Percentiles rank a stretch among this genome's conserved stretches.
Conservation (phyloP, 2,329 filamentous ascomycete species). For the Trichophyton mentagrophytes region DNA sequence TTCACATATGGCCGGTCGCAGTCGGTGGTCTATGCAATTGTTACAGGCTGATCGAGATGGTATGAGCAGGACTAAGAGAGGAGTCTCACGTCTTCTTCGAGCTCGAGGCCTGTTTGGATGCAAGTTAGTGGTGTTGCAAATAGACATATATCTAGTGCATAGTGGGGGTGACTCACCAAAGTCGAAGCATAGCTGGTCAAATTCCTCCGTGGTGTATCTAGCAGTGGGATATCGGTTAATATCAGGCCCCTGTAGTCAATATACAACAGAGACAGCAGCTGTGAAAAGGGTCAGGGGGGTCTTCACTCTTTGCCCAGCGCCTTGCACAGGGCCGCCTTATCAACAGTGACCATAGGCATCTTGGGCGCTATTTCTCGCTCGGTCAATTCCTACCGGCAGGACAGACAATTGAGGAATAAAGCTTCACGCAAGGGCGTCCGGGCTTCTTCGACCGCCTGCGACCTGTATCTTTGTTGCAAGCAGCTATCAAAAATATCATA, state of each 20-base stretch:
- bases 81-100: constrained; percentile 67
- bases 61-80: not conserved
- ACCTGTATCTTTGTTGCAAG: not conserved
- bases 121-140: constrained; percentile 13
- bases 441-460: not conserved
- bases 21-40: constrained; percentile 47
- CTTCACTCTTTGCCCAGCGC: constrained; percentile 75
- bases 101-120: constrained; percentile 54
- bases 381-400: not conserved
- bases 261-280: not conserved
- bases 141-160: too few relatives aligned
- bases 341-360: constrained; percentile 94
- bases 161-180: constrained; percentile 48
- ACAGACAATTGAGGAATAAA: not conserved
- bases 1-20: constrained; percentile 59
- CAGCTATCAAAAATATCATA: not conserved
- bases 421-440: not conserved
- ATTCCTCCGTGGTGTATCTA: constrained; percentile 83
- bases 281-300: constrained; percentile 16
- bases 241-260: not conserved
- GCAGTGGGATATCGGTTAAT: not conserved
- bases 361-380: constrained; percentile 24
- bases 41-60: constrained; percentile 16
- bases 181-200: constrained; percentile 96
- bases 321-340: constrained; percentile 92